Evolutionary conservation across 73 alveolate genomes (phyloP).

Genomic region (Paramecium biaurelia): DNA sequence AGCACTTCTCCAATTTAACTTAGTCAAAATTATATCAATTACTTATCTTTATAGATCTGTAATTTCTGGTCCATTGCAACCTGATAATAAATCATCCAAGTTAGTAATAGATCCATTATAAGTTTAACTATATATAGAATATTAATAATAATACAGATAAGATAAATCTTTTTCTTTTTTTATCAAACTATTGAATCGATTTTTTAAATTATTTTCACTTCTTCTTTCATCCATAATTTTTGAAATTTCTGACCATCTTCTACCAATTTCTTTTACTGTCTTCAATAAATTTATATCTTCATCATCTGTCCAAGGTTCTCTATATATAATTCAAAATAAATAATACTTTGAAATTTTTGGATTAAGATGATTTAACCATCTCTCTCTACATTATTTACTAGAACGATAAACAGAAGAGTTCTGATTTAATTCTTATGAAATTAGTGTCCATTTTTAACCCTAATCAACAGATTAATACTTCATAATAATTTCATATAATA

Average conservation of each 20-base stretch:
- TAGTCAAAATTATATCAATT: neutral
- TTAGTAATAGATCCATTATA: neutral
- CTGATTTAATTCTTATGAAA: neutral
- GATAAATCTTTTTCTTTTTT: slow-evolving; percentile 24
- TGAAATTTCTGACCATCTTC: slow-evolving; percentile 56
- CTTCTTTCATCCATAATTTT: slow-evolving; percentile 40
- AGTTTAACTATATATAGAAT: neutral
- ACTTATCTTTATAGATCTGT: neutral
- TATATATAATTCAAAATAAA: neutral
- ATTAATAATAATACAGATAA: neutral
- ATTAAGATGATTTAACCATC: slow-evolving; percentile 40
- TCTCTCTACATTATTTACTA: slow-evolving; percentile 37
- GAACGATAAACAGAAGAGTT: neutral
- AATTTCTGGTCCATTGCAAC: slow-evolving; percentile 4
- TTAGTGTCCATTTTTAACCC: slow-evolving; percentile 16
- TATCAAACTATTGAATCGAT: slow-evolving; percentile 40
- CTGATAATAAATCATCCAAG: slow-evolving; percentile 25
- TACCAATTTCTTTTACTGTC: neutral
- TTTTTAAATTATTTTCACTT: slow-evolving; percentile 41
- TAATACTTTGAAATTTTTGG: slow-evolving; percentile 39
- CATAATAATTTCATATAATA: neutral
- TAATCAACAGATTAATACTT: neutral
- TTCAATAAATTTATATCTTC: neutral
- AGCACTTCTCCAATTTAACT: neutral
- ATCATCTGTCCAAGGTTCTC: slow-evolving; percentile 37